These are phyloP conservation scores for Pyrenochaeta sp. DNA, from an alignment of 2,329 filamentous ascomycete species.

Conservation along the genomic window DNA sequence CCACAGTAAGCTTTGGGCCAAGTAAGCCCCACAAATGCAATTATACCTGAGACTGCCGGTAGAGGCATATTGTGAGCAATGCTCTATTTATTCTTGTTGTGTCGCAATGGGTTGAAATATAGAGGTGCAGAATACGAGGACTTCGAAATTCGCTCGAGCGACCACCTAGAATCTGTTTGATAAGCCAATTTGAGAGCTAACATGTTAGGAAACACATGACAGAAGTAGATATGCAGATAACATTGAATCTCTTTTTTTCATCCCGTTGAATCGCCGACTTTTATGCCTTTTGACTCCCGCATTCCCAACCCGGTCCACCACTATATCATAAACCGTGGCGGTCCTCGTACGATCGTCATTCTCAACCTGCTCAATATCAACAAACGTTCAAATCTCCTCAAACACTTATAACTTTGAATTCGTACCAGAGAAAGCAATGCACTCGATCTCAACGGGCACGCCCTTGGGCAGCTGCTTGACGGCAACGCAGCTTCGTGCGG, in stretches of 20 bases:
- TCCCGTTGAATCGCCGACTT: too few relatives aligned
- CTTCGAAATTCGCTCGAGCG: too few relatives aligned
- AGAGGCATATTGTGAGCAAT: not conserved
- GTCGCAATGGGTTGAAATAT: too few relatives aligned
- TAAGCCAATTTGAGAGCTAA: too few relatives aligned
- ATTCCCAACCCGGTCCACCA: not conserved
- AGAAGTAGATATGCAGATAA: too few relatives aligned
- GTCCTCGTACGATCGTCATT: not conserved
- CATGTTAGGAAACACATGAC: too few relatives aligned
- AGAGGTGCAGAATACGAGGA: too few relatives aligned
- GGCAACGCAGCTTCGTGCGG: constrained; percentile 86
- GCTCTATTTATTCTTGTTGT: too few relatives aligned
- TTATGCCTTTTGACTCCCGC: too few relatives aligned
- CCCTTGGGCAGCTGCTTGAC: constrained; percentile 88
- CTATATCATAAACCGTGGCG: not conserved
- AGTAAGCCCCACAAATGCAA: not conserved
- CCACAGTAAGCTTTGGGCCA: not conserved
- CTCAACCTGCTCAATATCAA: constrained; percentile 20
- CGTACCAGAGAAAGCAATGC: constrained; percentile 68
- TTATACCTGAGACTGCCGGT: not conserved
- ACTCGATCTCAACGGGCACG: constrained; percentile 90
- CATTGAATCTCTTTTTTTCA: too few relatives aligned
- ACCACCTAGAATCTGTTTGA: too few relatives aligned
- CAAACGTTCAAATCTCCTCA: constrained; percentile 16
- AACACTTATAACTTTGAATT: constrained; percentile 26